phyloP scores from a whole-genome alignment of 345 rosid genomes.

The Citrus unshiu region DNA sequence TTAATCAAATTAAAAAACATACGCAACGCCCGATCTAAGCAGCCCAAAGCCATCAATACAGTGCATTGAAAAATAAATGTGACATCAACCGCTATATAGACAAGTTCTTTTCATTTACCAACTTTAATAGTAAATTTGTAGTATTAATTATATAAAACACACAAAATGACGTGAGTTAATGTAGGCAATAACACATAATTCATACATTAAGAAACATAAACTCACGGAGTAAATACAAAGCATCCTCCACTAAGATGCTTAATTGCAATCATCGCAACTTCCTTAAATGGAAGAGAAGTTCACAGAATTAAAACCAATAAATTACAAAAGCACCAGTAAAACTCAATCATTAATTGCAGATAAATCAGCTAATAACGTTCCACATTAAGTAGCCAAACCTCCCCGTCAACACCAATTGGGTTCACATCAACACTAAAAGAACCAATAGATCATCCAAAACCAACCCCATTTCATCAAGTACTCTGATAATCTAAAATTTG shows the following conservation, averaged over 20 bases:
- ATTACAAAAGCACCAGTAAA: background rate
- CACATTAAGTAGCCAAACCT: background rate
- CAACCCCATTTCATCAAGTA: background rate
- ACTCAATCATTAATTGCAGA: background rate
- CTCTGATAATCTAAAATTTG: background rate
- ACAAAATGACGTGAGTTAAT: background rate
- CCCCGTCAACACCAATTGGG: background rate
- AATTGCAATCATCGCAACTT: background rate
- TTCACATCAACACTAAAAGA: background rate
- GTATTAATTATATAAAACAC: background rate
- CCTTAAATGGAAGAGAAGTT: background rate
- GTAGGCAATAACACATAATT: background rate
- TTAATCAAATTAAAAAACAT: background rate
- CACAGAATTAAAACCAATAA: background rate
- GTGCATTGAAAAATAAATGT: background rate
- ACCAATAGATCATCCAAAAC: background rate
- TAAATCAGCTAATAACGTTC: background rate
- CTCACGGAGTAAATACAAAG: background rate
- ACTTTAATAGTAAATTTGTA: background rate
- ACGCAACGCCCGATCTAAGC: background rate
- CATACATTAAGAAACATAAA: background rate
- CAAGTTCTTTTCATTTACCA: background rate
- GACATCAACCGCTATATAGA: background rate
- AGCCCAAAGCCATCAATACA: background rate
- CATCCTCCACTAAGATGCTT: background rate